Base-by-base conservation (phyloP, 2,329 filamentous ascomycete genomes). In the Metarhizium album region DNA sequence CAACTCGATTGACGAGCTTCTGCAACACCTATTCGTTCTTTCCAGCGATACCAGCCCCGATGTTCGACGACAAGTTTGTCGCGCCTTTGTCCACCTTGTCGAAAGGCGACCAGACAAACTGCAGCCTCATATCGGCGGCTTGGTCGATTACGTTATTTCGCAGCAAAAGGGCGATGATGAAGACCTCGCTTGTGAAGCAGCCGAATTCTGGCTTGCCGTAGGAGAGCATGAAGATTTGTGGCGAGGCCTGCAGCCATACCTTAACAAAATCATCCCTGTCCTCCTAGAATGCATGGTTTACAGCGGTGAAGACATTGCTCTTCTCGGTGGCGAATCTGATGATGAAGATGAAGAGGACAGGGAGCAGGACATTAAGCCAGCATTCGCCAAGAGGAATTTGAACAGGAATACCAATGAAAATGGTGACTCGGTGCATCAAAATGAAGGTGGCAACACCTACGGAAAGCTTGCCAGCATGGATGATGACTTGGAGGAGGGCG, bases 271-370 rank as follows among this genome's bases (percentile, higher is more conserved):
- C 56, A 85, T 98, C 29, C 93, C 93, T 0, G 86, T 96, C 1
- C 73, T 98, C 48, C 78, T 98, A 7, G 83, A 93, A 57, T 94
- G 88, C 64, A 98, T 98, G 91, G 83, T 97, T 1, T 98, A 97
- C 66, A 87, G 86, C 60, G 88, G 93, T 56, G 93, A 98, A 59
- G 93, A 97, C 57, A 93, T 95, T 59, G 78, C 87, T 33, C 75
- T 90, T 47, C 74, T 97, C 7, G 90, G 90, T 54, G 86, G 83
- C 9, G 89, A 89, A 55, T 87, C 85, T 20, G 86, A 91, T 57
- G 90, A 97, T 64, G 93, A 93, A 42, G 90, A 97, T 16, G 79
- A 89, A 54, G 91, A 98, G 45, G 93, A 98, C 65, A 82, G 86
- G 18, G 82, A 82, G 43, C 82, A 98, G 67, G 93, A 98, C 60